phyloP scores from a whole-genome alignment of 148 eudicot genomes.

The Selenicereus undatus region DNA sequence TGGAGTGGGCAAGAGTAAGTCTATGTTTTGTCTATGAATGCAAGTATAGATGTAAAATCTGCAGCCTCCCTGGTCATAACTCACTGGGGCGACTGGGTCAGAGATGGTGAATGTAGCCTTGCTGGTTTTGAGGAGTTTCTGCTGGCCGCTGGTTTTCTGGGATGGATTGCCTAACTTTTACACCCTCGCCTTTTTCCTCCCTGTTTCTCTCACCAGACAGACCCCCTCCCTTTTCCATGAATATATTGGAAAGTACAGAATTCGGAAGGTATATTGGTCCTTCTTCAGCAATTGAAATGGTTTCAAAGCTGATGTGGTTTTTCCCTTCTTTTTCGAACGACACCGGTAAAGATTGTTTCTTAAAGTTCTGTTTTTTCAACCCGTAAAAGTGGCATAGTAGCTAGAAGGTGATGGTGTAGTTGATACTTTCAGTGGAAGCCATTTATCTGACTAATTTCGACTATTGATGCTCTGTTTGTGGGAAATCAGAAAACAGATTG shows the following conservation, averaged over 20 bases:
- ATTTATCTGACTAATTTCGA: not conserved
- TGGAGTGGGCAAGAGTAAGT: conserved; percentile 94
- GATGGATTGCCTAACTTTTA: not conserved
- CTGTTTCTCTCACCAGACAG: not conserved
- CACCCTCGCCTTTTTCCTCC: not conserved
- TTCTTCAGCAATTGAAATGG: not conserved
- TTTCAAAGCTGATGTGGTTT: not conserved
- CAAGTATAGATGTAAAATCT: not conserved
- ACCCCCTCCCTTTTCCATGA: not conserved
- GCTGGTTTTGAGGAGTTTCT: not conserved
- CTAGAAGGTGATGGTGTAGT: not conserved
- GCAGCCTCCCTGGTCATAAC: not conserved
- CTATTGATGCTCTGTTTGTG: not conserved
- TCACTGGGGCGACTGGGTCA: not conserved
- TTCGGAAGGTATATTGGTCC: not conserved
- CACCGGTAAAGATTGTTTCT: not conserved
- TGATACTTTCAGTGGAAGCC: not conserved
- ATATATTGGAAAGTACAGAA: not conserved
- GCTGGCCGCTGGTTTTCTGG: not conserved
- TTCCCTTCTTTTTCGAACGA: too few species aligned
- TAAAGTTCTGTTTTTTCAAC: not conserved
- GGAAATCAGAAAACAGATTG: not conserved
- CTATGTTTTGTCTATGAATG: not conserved
- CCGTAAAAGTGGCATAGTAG: not conserved
- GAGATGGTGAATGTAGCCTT: not conserved